Conservation (phyloP, 2,329 filamentous ascomycete species). For the Thelonectria rubi region DNA sequence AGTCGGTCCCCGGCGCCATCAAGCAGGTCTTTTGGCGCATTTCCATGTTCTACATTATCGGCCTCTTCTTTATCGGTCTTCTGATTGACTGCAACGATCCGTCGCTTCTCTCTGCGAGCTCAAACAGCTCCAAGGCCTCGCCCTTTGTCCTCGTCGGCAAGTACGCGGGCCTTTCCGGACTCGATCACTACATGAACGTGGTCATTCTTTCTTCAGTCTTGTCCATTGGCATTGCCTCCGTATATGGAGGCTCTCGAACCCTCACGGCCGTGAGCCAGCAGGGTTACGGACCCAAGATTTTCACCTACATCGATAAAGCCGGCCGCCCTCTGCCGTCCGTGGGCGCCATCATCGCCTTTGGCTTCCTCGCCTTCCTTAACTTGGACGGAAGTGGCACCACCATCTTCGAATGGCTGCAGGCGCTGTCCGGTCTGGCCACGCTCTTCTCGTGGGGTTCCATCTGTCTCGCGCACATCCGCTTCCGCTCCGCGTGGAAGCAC, state of each 20-base stretch:
- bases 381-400: slow-evolving; percentile 53
- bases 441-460: slow-evolving; percentile 72
- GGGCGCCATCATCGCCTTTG: slow-evolving; percentile 53
- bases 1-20: slow-evolving; percentile 77
- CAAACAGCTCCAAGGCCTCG: slow-evolving; percentile 44
- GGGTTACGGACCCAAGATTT: slow-evolving; percentile 60
- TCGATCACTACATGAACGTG: slow-evolving; percentile 60
- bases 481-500: slow-evolving; percentile 65
- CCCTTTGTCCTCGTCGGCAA: slow-evolving; percentile 60
- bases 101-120: slow-evolving; percentile 48
- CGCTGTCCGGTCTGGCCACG: slow-evolving; percentile 67
- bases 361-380: slow-evolving; percentile 57
- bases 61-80: slow-evolving; percentile 56
- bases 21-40: slow-evolving; percentile 72
- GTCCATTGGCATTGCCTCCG: slow-evolving; percentile 60
- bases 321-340: slow-evolving; percentile 59
- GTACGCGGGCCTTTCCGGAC: slow-evolving; percentile 56
- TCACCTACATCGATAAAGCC: slow-evolving; percentile 60
- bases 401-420: slow-evolving; percentile 70
- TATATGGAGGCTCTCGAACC: slow-evolving; percentile 63
- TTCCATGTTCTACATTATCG: slow-evolving; percentile 55
- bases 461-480: slow-evolving; percentile 68
- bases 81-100: slow-evolving; percentile 52
- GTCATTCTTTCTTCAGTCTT: slow-evolving; percentile 62
- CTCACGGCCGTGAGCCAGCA: slow-evolving; percentile 63